phyloP scores from a whole-genome alignment of 768 basidiomycete species.

The Phlebiopsis flavidoalba region DNA sequence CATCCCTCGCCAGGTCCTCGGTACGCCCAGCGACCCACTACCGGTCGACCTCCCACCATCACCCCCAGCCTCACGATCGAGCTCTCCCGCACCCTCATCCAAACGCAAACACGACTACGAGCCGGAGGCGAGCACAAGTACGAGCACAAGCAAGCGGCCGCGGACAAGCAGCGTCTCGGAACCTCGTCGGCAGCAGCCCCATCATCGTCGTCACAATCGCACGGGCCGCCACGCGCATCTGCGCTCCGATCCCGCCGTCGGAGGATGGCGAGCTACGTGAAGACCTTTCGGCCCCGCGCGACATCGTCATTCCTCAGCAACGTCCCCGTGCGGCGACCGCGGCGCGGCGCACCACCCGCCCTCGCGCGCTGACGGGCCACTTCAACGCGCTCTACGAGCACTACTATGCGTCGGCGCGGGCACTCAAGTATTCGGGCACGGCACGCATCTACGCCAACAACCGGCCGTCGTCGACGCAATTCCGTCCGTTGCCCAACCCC shows the following conservation, averaged over 20 bases:
- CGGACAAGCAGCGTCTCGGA: slow-evolving; percentile 20
- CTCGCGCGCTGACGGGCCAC: slow-evolving; percentile 34
- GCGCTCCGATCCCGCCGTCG: slow-evolving; percentile 33
- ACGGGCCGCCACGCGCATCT: slow-evolving; percentile 22
- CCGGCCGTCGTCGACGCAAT: slow-evolving; percentile 18
- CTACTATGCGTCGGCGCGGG: slow-evolving; percentile 64
- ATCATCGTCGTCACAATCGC: slow-evolving; percentile 24
- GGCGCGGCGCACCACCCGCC: slow-evolving; percentile 37
- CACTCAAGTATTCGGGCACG: slow-evolving; percentile 82
- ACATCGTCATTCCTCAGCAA: slow-evolving; percentile 7
- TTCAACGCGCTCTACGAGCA: slow-evolving; percentile 62
- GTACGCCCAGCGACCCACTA: slow-evolving; percentile 33
- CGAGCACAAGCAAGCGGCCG: slow-evolving; percentile 26
- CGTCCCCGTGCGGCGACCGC: slow-evolving; percentile 63
- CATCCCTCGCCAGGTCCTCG: slow-evolving; percentile 13
- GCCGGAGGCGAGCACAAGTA: slow-evolving; percentile 23
- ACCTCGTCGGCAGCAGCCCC: slow-evolving; percentile 19
- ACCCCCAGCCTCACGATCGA: slow-evolving; percentile 38
- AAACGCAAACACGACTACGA: slow-evolving; percentile 34
- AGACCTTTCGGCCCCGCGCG: slow-evolving; percentile 20
- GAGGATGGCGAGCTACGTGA: slow-evolving; percentile 46
- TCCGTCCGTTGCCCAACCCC: slow-evolving; percentile 56
- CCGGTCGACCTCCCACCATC: slow-evolving; percentile 42
- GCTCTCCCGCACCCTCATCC: slow-evolving; percentile 33
- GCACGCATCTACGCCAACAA: slow-evolving; percentile 60